Percentiles rank a stretch among this genome's conserved stretches.
Conservation (phyloP, 176 grass and related monocot species). For the Tuctoria greenei region DNA sequence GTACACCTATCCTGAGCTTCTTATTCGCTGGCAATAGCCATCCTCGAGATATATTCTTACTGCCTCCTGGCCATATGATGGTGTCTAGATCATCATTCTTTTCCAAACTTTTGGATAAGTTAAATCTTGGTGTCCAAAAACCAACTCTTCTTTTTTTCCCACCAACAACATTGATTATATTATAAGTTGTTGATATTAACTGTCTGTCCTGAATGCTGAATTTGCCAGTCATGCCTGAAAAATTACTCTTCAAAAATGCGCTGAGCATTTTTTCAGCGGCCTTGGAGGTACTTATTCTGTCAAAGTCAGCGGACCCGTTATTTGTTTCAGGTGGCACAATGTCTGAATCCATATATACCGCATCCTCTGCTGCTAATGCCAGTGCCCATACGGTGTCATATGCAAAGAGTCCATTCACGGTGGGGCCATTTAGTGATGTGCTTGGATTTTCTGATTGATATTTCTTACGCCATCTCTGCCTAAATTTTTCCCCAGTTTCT, state of each 20-base stretch:
- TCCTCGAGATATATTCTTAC: slow-evolving; percentile 42
- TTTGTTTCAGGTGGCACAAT: slow-evolving; percentile 24
- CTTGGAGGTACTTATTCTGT: slow-evolving; percentile 43
- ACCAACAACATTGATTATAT: slow-evolving; percentile 52
- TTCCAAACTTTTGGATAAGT: slow-evolving; percentile 25
- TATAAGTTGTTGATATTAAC: slow-evolving; percentile 49
- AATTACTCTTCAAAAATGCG: slow-evolving; percentile 41
- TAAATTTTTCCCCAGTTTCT: slow-evolving; percentile 30
- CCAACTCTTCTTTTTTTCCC: slow-evolving; percentile 35
- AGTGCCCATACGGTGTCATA: slow-evolving; percentile 78
- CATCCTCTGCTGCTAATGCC: slow-evolving; percentile 51
- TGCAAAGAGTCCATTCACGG: slow-evolving; percentile 56
- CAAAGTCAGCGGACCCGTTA: slow-evolving; percentile 51
- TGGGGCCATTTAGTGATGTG: slow-evolving; percentile 32
- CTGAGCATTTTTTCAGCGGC: slow-evolving; percentile 33
- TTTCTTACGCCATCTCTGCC: slow-evolving; percentile 44
- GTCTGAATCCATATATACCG: slow-evolving; percentile 29
- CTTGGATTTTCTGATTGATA: slow-evolving; percentile 36
- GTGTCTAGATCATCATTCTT: slow-evolving; percentile 11
- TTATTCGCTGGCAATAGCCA: slow-evolving; percentile 62
- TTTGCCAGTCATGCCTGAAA: slow-evolving; percentile 41
- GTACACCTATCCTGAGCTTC: slow-evolving; percentile 48
- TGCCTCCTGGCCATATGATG: slow-evolving; percentile 56
- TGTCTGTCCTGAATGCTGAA: slow-evolving; percentile 59
- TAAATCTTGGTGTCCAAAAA: slow-evolving; percentile 30